phyloP scores from a whole-genome alignment of 2,329 filamentous ascomycete species.

The Diplocarpon rosae region DNA sequence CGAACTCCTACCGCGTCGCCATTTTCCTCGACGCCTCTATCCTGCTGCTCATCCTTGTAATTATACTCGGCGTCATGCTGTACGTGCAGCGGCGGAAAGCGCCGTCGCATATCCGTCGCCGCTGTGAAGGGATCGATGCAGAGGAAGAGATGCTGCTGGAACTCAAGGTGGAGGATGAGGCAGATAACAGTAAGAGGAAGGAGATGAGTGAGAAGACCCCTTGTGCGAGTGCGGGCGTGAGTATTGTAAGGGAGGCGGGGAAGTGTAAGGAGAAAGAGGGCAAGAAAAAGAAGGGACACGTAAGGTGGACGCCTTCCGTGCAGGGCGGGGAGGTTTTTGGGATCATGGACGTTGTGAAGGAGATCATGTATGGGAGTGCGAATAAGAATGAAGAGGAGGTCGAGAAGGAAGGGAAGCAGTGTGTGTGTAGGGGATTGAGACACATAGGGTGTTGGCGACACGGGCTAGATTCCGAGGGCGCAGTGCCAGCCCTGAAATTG shows the following conservation, averaged over 20 bases:
- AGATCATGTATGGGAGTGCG: neutral
- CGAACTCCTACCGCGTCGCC: conserved; percentile 11
- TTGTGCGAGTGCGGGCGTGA: neutral
- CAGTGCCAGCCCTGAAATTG: neutral
- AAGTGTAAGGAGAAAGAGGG: neutral
- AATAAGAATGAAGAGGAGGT: neutral
- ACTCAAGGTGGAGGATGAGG: too few relatives aligned
- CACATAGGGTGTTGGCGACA: conserved; percentile 1
- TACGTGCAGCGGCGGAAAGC: conserved; percentile 3
- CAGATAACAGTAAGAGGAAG: neutral
- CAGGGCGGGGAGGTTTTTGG: conserved; percentile 4
- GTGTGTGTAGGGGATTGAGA: neutral
- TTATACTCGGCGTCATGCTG: conserved; percentile 2
- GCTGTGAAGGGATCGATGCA: neutral
- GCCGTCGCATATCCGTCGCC: neutral
- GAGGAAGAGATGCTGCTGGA: neutral
- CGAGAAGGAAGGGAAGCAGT: neutral
- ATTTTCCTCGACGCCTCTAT: conserved; percentile 11
- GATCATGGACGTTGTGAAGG: neutral
- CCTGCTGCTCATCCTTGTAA: conserved; percentile 8
- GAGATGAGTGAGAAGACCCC: neutral
- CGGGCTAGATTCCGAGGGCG: neutral
- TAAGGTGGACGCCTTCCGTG: conserved; percentile 10
- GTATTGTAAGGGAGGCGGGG: neutral
- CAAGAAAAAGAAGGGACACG: conserved; percentile 11